Conservation (phyloP, 805 yeast genomes). For the Spathaspora hagerdaliae region DNA sequence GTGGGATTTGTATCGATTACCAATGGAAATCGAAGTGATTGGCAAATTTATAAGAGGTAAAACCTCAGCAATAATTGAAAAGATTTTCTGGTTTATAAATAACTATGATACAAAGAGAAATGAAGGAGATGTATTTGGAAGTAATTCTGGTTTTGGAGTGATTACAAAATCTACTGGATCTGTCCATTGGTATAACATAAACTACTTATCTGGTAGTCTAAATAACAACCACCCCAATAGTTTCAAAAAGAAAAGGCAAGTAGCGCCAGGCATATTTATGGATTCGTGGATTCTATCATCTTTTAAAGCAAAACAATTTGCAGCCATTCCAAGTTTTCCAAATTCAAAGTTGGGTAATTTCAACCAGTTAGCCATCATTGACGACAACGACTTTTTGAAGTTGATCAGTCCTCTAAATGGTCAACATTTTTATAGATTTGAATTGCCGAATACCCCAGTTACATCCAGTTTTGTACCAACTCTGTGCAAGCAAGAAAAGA, state of each 20-base stretch:
- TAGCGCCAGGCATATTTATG: constrained; percentile 14
- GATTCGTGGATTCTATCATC: constrained; percentile 49
- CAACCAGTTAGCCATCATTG: constrained; percentile 33
- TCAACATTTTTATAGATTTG: constrained; percentile 33
- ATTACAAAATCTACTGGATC: constrained; percentile 55
- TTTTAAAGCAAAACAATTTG: constrained; percentile 22
- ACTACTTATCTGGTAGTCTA: constrained; percentile 33
- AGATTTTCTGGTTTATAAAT: constrained; percentile 50
- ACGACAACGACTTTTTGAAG: constrained; percentile 24
- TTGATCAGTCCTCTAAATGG: constrained; percentile 38
- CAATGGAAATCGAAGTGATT: constrained; percentile 46
- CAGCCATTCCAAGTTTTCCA: constrained; percentile 17
- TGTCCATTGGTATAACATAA: constrained; percentile 56
- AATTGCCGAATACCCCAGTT: constrained; percentile 32
- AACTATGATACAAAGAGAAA: constrained; percentile 20
- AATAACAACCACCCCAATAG: constrained; percentile 26
- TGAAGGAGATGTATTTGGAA: constrained; percentile 12
- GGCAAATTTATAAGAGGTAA: constrained; percentile 63
- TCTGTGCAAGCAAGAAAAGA: not conserved
- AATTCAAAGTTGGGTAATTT: constrained; percentile 9
- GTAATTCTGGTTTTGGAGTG: constrained; percentile 45
- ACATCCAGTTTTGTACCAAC: not conserved
- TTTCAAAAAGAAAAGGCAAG: constrained; percentile 6
- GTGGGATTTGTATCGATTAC: constrained; percentile 58
- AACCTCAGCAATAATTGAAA: constrained; percentile 50